These are phyloP conservation scores for Beauveria caledonica DNA, from an alignment of 2,329 filamentous ascomycete species.

Conservation along the genomic window DNA sequence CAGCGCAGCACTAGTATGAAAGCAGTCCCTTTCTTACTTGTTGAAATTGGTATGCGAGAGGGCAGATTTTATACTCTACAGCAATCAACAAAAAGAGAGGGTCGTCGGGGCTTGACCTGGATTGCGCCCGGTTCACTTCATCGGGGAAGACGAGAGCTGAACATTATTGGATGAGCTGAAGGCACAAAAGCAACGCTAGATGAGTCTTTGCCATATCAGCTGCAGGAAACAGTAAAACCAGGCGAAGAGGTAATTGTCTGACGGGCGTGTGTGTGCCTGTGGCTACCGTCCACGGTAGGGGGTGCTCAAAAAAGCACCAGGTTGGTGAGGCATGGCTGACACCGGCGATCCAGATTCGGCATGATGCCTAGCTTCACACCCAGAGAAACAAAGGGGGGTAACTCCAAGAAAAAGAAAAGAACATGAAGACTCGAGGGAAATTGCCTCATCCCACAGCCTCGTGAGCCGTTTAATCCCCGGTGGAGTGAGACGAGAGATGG, in stretches of 20 bases:
- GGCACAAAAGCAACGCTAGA: neutral
- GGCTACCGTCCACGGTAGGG: neutral
- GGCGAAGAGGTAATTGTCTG: neutral
- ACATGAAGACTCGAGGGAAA: neutral
- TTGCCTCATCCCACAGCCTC: conserved; percentile 8
- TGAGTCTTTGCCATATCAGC: neutral
- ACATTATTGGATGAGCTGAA: neutral
- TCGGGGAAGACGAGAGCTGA: neutral
- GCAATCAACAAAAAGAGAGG: neutral
- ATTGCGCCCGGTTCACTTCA: neutral
- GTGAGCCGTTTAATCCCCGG: neutral
- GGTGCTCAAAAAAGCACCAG: neutral
- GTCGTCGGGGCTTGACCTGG: neutral
- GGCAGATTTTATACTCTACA: neutral
- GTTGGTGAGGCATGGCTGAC: neutral
- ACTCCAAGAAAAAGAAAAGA: neutral
- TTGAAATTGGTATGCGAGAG: neutral
- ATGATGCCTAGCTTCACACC: neutral
- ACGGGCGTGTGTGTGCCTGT: neutral
- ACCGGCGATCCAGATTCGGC: neutral
- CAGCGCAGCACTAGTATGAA: neutral
- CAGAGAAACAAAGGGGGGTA: neutral
- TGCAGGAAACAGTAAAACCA: neutral
- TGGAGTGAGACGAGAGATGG: neutral
- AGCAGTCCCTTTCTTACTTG: neutral